These are phyloP conservation scores for Pseudomassariella vexata DNA, from an alignment of 2,329 filamentous ascomycete species.

Conservation along the genomic window DNA sequence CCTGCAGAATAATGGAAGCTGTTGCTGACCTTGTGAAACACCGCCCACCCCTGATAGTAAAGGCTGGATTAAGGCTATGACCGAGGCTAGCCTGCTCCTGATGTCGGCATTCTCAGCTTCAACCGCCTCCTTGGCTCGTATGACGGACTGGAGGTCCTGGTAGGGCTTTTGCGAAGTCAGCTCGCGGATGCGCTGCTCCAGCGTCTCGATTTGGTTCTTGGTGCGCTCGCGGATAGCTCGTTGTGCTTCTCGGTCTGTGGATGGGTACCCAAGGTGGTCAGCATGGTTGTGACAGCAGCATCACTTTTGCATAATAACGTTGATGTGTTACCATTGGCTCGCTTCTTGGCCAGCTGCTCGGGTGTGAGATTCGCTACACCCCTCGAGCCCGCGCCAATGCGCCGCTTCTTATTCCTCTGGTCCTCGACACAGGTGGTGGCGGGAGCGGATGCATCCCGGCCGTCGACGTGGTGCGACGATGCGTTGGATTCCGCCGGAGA, in stretches of 20 bases:
- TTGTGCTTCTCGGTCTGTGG: conserved; percentile 74
- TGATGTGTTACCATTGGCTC: conserved; percentile 45
- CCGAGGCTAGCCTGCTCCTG: conserved; percentile 58
- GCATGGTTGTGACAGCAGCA: conserved; percentile 2
- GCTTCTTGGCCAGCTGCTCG: conserved; percentile 67
- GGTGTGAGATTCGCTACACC: conserved; percentile 62
- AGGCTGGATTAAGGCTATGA: conserved; percentile 60
- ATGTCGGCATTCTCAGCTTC: conserved; percentile 78
- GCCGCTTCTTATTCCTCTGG: conserved; percentile 38
- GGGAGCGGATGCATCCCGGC: conserved; percentile 6
- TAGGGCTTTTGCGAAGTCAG: conserved; percentile 77
- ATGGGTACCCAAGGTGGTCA: conserved; percentile 9
- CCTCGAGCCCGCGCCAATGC: conserved; percentile 36
- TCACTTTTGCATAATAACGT: neutral
- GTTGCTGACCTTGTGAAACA: no score
- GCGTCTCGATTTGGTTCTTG: conserved; percentile 68
- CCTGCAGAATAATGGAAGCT: no score
- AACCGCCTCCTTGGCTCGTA: conserved; percentile 70
- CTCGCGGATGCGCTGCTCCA: conserved; percentile 69
- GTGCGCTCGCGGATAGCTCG: conserved; percentile 79
- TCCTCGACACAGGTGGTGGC: no score
- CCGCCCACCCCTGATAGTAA: no score
- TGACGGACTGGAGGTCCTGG: conserved; percentile 71
- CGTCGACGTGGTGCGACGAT: conserved; percentile 9
- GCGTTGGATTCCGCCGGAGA: conserved; percentile 17